phyloP scores from a whole-genome alignment of 345 rosid species.

The Microcos paniculata region DNA sequence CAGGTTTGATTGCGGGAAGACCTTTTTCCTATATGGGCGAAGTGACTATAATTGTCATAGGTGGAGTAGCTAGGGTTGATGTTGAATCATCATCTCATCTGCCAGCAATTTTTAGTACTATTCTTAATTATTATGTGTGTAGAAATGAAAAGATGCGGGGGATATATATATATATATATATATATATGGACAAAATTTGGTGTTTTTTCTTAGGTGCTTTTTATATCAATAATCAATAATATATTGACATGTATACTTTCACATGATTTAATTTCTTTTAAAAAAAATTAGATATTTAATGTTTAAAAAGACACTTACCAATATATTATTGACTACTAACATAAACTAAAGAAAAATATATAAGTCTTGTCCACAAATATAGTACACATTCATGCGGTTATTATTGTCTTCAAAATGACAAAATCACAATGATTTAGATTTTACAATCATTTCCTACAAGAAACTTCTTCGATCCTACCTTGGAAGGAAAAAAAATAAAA shows the following conservation, averaged over 20 bases:
- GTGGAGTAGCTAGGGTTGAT: not conserved
- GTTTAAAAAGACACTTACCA: too few species aligned
- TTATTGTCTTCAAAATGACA: conserved; percentile 5
- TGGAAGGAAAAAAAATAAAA: not conserved
- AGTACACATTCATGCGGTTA: not conserved
- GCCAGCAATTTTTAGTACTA: not conserved
- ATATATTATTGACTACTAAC: too few species aligned
- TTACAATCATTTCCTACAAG: conserved; percentile 7
- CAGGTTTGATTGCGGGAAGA: not conserved
- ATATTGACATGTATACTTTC: too few species aligned
- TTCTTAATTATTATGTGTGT: not conserved
- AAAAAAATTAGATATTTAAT: too few species aligned
- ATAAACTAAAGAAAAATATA: too few species aligned
- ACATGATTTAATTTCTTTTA: too few species aligned
- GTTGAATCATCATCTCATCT: not conserved
- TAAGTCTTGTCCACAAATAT: not conserved
- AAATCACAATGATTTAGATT: conserved; percentile 5
- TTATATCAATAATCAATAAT: too few species aligned
- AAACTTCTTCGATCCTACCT: conserved; percentile 17
- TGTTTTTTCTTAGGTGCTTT: too few species aligned
- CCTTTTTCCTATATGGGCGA: not conserved
- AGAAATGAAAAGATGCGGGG: not conserved
- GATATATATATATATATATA: not conserved
- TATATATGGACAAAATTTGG: too few species aligned
- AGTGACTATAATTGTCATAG: not conserved